These are phyloP conservation scores for Sphaerostilbella broomeana DNA, from an alignment of 2,329 filamentous ascomycete species.

Conservation along the genomic window DNA sequence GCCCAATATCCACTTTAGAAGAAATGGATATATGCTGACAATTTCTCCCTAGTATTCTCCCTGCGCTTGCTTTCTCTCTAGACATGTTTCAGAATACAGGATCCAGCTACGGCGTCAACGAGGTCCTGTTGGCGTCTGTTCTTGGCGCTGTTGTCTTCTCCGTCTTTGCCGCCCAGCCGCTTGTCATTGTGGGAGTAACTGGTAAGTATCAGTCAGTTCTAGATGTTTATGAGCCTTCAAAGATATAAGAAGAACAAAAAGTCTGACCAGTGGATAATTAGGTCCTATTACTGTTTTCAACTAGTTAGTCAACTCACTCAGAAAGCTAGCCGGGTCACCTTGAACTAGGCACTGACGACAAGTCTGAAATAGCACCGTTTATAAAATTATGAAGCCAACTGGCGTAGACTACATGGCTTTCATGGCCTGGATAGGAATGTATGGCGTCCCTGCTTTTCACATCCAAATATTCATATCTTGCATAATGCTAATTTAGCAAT, in stretches of 20 bases:
- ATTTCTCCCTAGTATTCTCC: constrained; percentile 59
- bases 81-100: constrained; percentile 90
- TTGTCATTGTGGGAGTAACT: constrained; percentile 87
- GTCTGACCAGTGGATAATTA: too few species aligned
- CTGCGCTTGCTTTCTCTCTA: constrained; percentile 79
- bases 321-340: not conserved
- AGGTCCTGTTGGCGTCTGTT: constrained; percentile 81
- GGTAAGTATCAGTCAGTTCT: constrained; percentile 43
- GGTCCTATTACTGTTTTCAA: constrained; percentile 92
- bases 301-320: constrained; percentile 47
- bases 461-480: too few species aligned
- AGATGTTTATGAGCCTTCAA: too few species aligned
- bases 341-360: constrained; percentile 6
- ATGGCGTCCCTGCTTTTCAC: too few species aligned
- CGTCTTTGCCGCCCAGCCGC: constrained; percentile 70
- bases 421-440: constrained; percentile 86
- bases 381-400: constrained; percentile 73
- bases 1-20: too few species aligned
- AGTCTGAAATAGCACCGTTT: constrained; percentile 67
- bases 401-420: constrained; percentile 81
- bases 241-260: too few species aligned
- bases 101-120: constrained; percentile 82
- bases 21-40: not conserved
- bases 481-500: not conserved
- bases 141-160: constrained; percentile 77